Conservation (phyloP, 2,329 filamentous ascomycete genomes). For the Phoma herbarum region DNA sequence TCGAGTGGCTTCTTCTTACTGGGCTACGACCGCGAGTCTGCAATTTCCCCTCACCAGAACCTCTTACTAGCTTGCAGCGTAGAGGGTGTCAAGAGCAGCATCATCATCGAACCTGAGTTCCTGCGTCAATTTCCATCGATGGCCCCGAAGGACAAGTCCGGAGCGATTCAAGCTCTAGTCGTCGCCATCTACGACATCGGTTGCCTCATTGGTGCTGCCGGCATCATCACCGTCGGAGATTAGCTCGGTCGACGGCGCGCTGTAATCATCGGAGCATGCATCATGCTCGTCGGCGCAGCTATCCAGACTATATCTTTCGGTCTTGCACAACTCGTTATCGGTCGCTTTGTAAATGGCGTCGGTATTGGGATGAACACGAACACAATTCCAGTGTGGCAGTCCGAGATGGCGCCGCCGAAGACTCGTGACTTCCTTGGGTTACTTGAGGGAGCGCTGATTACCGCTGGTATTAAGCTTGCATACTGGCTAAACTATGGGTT, state of each 20-base stretch:
- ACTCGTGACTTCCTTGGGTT: too few relatives aligned
- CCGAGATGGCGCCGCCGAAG: too few relatives aligned
- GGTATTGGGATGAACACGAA: slow-evolving; percentile 44
- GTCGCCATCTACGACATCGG: slow-evolving; percentile 51
- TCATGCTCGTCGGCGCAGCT: slow-evolving; percentile 45
- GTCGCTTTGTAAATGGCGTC: slow-evolving; percentile 53
- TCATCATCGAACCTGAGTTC: slow-evolving; percentile 72
- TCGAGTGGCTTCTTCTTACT: too few relatives aligned
- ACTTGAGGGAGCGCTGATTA: too few relatives aligned
- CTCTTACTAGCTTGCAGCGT: too few relatives aligned
- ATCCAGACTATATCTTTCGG: slow-evolving; percentile 44
- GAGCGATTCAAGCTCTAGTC: slow-evolving; percentile 3
- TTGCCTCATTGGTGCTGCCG: slow-evolving; percentile 53
- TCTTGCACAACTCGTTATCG: slow-evolving; percentile 45
- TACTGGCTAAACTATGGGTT: too few relatives aligned
- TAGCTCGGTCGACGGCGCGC: slow-evolving; percentile 63
- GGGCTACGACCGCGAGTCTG: too few relatives aligned
- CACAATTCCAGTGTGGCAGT: slow-evolving; percentile 25
- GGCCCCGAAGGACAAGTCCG: neutral
- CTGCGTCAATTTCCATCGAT: slow-evolving; percentile 43
- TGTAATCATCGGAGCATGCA: slow-evolving; percentile 64
- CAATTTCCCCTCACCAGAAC: too few relatives aligned
- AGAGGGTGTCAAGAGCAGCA: slow-evolving; percentile 68
- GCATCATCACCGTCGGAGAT: slow-evolving; percentile 60
- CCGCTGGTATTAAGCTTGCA: too few relatives aligned